Percentiles rank a stretch among this genome's conserved stretches.
These are phyloP conservation scores for Chiua virens DNA, from an alignment of 768 basidiomycete genomes.

Conservation along the genomic window DNA sequence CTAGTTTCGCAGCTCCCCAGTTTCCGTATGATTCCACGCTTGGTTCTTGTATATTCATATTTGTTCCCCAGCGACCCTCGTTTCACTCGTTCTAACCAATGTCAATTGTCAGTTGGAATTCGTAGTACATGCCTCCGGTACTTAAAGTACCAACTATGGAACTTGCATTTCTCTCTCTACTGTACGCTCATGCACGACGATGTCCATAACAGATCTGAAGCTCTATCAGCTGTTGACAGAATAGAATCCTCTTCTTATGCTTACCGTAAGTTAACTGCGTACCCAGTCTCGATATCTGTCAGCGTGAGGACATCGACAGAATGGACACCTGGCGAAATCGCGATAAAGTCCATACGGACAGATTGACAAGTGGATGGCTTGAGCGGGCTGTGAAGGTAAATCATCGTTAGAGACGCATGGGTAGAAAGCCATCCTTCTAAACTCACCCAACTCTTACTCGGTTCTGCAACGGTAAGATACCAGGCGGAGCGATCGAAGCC, in stretches of 20 bases:
- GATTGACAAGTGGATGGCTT: slow-evolving; percentile 83
- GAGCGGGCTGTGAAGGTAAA: slow-evolving; percentile 53
- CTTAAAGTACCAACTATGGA: slow-evolving; percentile 14
- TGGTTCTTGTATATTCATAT: slow-evolving; percentile 24
- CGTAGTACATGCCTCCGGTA: slow-evolving; percentile 10
- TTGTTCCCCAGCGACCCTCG: slow-evolving; percentile 13
- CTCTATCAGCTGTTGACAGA: slow-evolving; percentile 1
- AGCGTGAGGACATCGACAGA: slow-evolving; percentile 69
- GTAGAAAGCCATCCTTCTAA: neutral
- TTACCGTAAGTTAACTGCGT: slow-evolving; percentile 72
- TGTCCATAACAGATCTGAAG: slow-evolving; percentile 67
- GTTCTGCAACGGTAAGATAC: slow-evolving; percentile 75
- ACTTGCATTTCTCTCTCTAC: neutral
- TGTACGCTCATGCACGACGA: slow-evolving; percentile 63
- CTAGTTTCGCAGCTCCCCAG: slow-evolving; percentile 1
- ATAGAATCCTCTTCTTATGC: slow-evolving; percentile 7
- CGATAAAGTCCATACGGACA: slow-evolving; percentile 83
- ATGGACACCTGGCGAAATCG: slow-evolving; percentile 78
- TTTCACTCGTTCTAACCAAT: slow-evolving; percentile 1
- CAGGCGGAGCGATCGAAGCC: slow-evolving; percentile 42
- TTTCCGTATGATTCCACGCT: slow-evolving; percentile 9
- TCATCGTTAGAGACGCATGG: neutral
- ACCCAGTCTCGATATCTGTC: slow-evolving; percentile 73
- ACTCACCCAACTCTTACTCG: slow-evolving; percentile 78
- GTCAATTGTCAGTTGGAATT: neutral